Base-by-base conservation (phyloP, 306 rosid species). In the Quercus bicolor region DNA sequence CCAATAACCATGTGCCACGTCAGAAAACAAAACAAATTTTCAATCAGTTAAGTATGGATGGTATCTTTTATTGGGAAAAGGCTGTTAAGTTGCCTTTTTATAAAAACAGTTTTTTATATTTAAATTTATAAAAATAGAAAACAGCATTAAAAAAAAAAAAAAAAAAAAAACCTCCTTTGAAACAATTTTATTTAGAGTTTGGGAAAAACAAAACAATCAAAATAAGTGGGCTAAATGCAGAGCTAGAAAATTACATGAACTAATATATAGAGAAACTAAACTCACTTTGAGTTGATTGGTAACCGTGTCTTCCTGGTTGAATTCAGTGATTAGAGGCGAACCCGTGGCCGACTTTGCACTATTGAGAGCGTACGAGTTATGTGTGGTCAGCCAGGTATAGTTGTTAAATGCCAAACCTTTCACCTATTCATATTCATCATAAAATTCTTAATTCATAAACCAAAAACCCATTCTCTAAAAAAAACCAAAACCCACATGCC, bases 311-410 rank as follows among this genome's bases (percentile, higher is more conserved):
- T 92, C 92, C 83, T 95, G 98, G 76, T 95, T 95, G 90, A 88
- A 88, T 1, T 97, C 90, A 11, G 98, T 19, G 26, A 92, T 0
- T 16, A 92, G 21, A 23, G 76, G 0, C 2, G 92, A 85, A 0
- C 98, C 97, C 0, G 96, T 88, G 55, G 87, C 81, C 4, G 98
- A 91, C 78, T 76, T 87, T 1, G 82, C 90, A 1, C 96, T 97
- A 11, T 86, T 85, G 68, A 77, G 76, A 81, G 98, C 93, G 53
- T 5, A 95, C 14, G 98, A 90, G 31, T 95, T 95, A 85, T 95
- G 98, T 34, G 98, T 89, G 26, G 98, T 95, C n/a, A 95, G 85
- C 98, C 98, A 95, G 56, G 98, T 85, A 79, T 92, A 95, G 20
- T 77, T 86, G 65, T 95, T 92, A 64, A 91, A 95, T n/a, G 97